A percentile compares a stretch with the other conserved stretches of the same genome.
These are phyloP conservation scores for Hypoxylon perforatum DNA, from an alignment of 495 filamentous ascomycete genomes.

Conservation along the genomic window DNA sequence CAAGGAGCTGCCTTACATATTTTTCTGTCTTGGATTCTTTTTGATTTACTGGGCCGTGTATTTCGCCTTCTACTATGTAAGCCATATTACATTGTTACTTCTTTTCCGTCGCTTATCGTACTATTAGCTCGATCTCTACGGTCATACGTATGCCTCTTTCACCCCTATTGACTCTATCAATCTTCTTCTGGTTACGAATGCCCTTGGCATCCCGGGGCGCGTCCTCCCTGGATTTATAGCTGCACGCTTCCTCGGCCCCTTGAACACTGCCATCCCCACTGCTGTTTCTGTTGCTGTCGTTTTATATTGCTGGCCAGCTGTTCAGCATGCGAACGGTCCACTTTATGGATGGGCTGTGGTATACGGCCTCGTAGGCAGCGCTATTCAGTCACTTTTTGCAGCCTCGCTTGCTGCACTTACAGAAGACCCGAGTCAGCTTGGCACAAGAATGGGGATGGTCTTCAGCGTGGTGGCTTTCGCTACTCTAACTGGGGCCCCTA, in stretches of 20 bases:
- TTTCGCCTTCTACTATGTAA: conserved; percentile 74
- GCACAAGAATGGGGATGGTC: conserved; percentile 75
- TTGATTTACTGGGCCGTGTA: conserved; percentile 72
- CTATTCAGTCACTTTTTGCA: conserved; percentile 71
- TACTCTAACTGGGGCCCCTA: conserved; percentile 71
- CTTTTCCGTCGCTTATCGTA: conserved; percentile 32
- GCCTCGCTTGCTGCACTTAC: conserved; percentile 69
- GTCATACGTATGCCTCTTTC: conserved; percentile 53
- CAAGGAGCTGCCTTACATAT: conserved; percentile 46
- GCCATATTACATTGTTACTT: conserved; percentile 57
- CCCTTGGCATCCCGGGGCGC: conserved; percentile 36
- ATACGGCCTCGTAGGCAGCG: conserved; percentile 77
- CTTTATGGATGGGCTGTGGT: conserved; percentile 64
- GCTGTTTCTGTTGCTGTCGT: conserved; percentile 61
- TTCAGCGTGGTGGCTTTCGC: conserved; percentile 67
- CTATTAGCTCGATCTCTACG: conserved; percentile 64
- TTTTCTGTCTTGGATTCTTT: conserved; percentile 41
- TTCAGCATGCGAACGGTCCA: conserved; percentile 59
- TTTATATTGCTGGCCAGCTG: conserved; percentile 65
- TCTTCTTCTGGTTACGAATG: conserved; percentile 40
- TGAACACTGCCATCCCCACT: conserved; percentile 70
- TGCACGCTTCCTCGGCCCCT: conserved; percentile 53
- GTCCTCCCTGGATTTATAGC: conserved; percentile 27
- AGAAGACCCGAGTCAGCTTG: conserved; percentile 68
- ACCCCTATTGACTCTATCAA: conserved; percentile 38